Evolutionary conservation across 208 protist genomes (phyloP), one percentile per base, ranked within the genome.

Genomic region (Leishmania mexicana): DNA sequence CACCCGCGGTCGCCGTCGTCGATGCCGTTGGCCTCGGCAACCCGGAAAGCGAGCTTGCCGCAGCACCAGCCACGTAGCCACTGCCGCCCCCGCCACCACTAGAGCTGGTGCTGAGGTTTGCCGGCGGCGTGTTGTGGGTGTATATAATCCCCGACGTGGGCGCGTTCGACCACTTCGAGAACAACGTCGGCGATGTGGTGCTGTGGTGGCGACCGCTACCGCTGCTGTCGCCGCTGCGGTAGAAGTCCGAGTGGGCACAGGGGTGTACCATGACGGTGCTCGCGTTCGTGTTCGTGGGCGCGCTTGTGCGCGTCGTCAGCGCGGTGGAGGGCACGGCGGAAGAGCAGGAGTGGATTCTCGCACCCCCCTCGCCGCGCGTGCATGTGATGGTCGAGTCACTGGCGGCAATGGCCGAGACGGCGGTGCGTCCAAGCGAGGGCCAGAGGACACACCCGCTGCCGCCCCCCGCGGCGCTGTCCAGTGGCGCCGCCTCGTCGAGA

Each of bases 91-190:
- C 72, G 42, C 40, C 24, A 51, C 47, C 64, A 24, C 72, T 82
- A 42, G 2, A 68, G 79, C 71, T 45, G 3, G 64, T 17, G 68
- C 78, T 51, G 42, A 65, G 1, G 40, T 62, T 85, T 7, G 70
- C 73, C 17, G 17, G 68, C 2, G 81, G 68, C 2, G 81, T 49
- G 53, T 13, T 81, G 62, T 81, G 81, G 24, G 78, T 54, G 28
- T 73, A 77, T 15, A 85, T 75, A 40, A 76, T 85, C 54, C 71
- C 81, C 31, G 81, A 78, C 15, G 65, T 74, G n/a, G 81, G 81
- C 47, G 62, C 58, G 13, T 73, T 81, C 49, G 49, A 47, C 73
- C n/a, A 58, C 47, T 77, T 75, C 71, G 79, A 78, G 45, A 68
- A 85, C 21, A 42, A 62, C 28, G 76, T 64, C 2, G 57, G 40